Evolutionary conservation across 2,329 filamentous ascomycete genomes (phyloP).

Genomic region (Fusarium setosum): DNA sequence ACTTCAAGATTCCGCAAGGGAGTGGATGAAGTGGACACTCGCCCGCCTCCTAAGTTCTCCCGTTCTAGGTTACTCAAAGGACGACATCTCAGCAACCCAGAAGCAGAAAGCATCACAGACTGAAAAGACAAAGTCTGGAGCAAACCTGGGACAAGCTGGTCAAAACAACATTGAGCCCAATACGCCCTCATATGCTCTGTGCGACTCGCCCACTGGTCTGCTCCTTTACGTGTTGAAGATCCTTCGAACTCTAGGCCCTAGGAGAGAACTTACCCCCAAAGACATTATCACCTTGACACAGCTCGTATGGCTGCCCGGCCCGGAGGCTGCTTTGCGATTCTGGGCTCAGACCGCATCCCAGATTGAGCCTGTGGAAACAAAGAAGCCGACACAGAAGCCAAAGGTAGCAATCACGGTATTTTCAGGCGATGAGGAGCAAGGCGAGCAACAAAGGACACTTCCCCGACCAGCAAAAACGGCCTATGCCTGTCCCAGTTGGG

Average conservation of each 20-base stretch:
- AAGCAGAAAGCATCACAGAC: slow-evolving; percentile 30
- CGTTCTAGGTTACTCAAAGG: slow-evolving; percentile 66
- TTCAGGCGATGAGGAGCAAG: slow-evolving; percentile 46
- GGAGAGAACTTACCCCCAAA: slow-evolving; percentile 56
- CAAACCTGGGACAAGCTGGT: slow-evolving; percentile 45
- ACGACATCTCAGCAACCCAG: slow-evolving; percentile 61
- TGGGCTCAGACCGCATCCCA: slow-evolving; percentile 60
- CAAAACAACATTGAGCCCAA: slow-evolving; percentile 59
- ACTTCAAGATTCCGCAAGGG: slow-evolving; percentile 54
- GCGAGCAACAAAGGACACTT: slow-evolving; percentile 25
- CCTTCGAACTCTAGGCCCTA: slow-evolving; percentile 54
- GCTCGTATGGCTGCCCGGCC: slow-evolving; percentile 74
- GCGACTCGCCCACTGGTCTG: slow-evolving; percentile 70
- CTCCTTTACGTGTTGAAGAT: slow-evolving; percentile 65
- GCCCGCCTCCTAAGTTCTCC: slow-evolving; percentile 61
- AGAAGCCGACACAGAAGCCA: slow-evolving; percentile 45
- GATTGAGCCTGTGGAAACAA: slow-evolving; percentile 42
- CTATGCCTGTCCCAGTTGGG: slow-evolving; percentile 64
- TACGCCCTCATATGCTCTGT: slow-evolving; percentile 69
- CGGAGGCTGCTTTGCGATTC: slow-evolving; percentile 69
- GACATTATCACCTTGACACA: slow-evolving; percentile 71
- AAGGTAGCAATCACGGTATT: slow-evolving; percentile 62
- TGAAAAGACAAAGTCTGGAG: slow-evolving; percentile 15
- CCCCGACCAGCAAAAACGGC: slow-evolving; percentile 38
- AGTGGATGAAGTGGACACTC: slow-evolving; percentile 67